Base-by-base conservation (phyloP, 345 rosid species). In the Garcia nutans region DNA sequence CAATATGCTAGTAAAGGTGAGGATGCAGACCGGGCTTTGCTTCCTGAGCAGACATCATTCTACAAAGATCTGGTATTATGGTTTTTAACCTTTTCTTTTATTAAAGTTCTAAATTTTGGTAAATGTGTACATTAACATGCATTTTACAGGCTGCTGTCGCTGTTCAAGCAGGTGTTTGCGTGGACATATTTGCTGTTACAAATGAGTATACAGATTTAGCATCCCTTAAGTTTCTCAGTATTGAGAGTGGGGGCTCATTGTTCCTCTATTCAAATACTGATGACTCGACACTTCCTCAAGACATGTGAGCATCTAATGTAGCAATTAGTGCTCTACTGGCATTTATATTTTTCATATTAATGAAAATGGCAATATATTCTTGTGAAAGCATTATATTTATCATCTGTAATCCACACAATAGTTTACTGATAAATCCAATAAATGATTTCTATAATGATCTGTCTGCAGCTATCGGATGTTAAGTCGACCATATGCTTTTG, bases 281-380 rank as follows among this genome's bases (percentile, higher is more conserved):
- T 84, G 98, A 93, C 77, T 96, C 97, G 28, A 93, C 99, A 23
- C 97, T 96, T 85, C 99, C 99, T 82, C 99, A 92, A 89, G 99
- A 96, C 87, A 93, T 96, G 99, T 93, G 82, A 92, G 98, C 88
- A 75, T 72, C 50, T 65, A 64, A 65, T 68, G 3, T 22, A 26
- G 67, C 17, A 45, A 19, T 66, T 67, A 8, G 13, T n/a, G 12
- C 9, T 28, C 31, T 3, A 56, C 28, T 44, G 62, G 16, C 74
- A 28, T 61, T 69, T 41, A 37, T 56, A 52, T 22, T 9, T 19
- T 10, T 56, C n/a, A 23, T 55, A 15, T 52, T 44, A 52, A 33
- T 33, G 61, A 63, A 64, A 74, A 41, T 64, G 20, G 49, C 57
- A 41, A 12, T 22, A 50, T n/a, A 56, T n/a, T 28, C 13, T 42